Evolutionary conservation across 2,329 filamentous ascomycete species (phyloP).

Genomic region (Boeremia exigua): DNA sequence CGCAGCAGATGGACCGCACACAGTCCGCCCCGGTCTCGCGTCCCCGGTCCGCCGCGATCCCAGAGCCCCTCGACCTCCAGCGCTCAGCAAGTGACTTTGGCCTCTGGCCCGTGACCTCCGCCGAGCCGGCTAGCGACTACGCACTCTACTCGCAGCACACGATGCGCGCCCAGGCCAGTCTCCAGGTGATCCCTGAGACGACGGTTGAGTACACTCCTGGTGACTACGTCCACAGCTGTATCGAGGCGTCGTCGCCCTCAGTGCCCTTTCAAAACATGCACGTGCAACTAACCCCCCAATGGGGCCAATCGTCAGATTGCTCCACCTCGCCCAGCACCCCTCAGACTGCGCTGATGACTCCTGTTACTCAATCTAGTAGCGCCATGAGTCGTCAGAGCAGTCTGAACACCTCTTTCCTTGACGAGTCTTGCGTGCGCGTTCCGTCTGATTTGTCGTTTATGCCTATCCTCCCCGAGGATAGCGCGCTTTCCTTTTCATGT

Average conservation of each 20-base stretch:
- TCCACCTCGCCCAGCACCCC: constrained; percentile 47
- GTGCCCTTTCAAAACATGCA: constrained; percentile 29
- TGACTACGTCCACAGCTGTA: constrained; percentile 45
- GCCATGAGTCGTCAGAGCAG: constrained; percentile 56
- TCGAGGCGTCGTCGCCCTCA: constrained; percentile 33
- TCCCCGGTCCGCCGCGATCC: constrained; percentile 34
- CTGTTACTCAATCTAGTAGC: constrained; percentile 47
- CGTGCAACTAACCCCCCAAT: constrained; percentile 44
- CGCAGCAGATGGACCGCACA: constrained; percentile 40
- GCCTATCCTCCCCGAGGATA: constrained; percentile 46
- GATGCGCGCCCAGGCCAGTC: constrained; percentile 25
- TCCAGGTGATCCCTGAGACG: constrained; percentile 38
- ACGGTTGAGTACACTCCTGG: constrained; percentile 46
- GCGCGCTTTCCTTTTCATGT: constrained; percentile 41
- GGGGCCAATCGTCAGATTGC: constrained; percentile 42
- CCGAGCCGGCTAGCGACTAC: constrained; percentile 39
- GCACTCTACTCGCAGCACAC: constrained; percentile 38
- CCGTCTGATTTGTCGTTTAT: constrained; percentile 49
- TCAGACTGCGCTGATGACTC: constrained; percentile 46
- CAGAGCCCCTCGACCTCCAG: constrained; percentile 24
- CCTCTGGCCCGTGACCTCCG: constrained; percentile 30
- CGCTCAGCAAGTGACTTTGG: constrained; percentile 33
- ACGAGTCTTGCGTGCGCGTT: constrained; percentile 47
- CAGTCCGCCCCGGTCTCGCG: constrained; percentile 40
- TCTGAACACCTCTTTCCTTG: constrained; percentile 50